Base-by-base conservation (phyloP, 768 basidiomycete genomes). In the Hysterangium stoloniferum region DNA sequence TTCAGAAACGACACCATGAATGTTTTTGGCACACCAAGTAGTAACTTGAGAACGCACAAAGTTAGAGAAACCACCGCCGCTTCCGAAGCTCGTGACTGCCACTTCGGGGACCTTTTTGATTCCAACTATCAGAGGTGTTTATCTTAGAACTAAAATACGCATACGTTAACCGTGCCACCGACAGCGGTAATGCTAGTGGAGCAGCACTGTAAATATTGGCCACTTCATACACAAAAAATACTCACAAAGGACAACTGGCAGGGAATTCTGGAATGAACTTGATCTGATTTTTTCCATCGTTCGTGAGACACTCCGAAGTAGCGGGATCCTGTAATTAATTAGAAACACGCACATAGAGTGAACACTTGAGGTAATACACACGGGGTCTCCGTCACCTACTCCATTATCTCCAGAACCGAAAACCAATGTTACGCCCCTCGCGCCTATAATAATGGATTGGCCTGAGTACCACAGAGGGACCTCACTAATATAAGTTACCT, bases 341-440 rank as follows among this genome's bases (percentile, higher is more conserved):
- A n/a, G n/a, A n/a, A n/a, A n/a, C n/a, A n/a, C n/a, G n/a, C n/a
- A n/a, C n/a, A n/a, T n/a, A n/a, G n/a, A n/a, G n/a, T n/a, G n/a
- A n/a, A 17, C 2, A 29, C 29, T 9, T n/a, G 44, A n/a, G 4
- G 43, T 4, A 46, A 17, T 13, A 9, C 33, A 4, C 37, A 48
- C 52, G 1, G 73, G 42, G 56, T 80, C 57, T 24, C 75, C 72
- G 58, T 81, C 84, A 2, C 86, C 85, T 15, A 85, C 85, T 13
- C 86, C 86, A 12, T 59, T 59, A 54, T 87, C 84, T 15, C 84
- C 84, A 20, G 80, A 82, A 11, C 78, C 70, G 64, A 84, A 85
- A 33, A 79, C 59, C 13, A 87, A 36, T 6, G 83, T 79, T 15
- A 80, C 70, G 15, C 86, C 86, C 1, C 83, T 77, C 44, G 70